A percentile compares a stretch with the other conserved stretches of the same genome.
Conservation (phyloP, 1,284 basidiomycete genomes). For the Fomitopsis schrenkii region DNA sequence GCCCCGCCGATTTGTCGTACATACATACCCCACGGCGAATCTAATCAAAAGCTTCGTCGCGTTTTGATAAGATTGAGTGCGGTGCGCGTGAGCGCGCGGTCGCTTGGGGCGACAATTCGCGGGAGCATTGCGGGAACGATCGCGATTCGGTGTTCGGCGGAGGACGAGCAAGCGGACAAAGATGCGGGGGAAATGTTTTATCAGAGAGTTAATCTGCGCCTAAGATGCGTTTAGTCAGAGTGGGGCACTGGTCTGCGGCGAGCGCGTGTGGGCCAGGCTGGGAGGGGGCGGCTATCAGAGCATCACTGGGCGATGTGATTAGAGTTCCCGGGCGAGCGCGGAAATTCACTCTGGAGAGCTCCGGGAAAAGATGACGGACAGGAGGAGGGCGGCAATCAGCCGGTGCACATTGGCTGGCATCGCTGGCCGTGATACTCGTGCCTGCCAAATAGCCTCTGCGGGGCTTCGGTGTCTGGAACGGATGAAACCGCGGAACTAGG, state of each 20-base stretch:
- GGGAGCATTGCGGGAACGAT: slow-evolving; percentile 21
- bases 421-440: slow-evolving; percentile 1
- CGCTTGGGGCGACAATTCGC: slow-evolving; percentile 19
- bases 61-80: slow-evolving; percentile 18
- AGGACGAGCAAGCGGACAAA: slow-evolving; percentile 3
- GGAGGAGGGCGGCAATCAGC: slow-evolving; percentile 7
- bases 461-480: slow-evolving; percentile 3
- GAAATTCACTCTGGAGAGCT: slow-evolving; percentile 2
- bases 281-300: slow-evolving; percentile 6
- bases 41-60: slow-evolving; percentile 15
- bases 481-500: slow-evolving; percentile 4
- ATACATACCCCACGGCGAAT: slow-evolving; percentile 18
- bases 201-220: slow-evolving; percentile 3
- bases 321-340: slow-evolving; percentile 4
- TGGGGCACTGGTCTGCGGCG: neutral
- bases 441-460: slow-evolving; percentile 4
- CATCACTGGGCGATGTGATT: slow-evolving; percentile 2
- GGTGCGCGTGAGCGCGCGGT: slow-evolving; percentile 13
- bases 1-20: neutral
- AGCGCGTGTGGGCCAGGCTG: slow-evolving; percentile 1
- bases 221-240: neutral
- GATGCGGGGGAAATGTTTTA: neutral
- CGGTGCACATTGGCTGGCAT: slow-evolving; percentile 4
- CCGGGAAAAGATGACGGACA: neutral
- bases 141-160: slow-evolving; percentile 13